Evolutionary conservation across 2,329 filamentous ascomycete species (phyloP).

Genomic region (Talaromyces atroroseus): DNA sequence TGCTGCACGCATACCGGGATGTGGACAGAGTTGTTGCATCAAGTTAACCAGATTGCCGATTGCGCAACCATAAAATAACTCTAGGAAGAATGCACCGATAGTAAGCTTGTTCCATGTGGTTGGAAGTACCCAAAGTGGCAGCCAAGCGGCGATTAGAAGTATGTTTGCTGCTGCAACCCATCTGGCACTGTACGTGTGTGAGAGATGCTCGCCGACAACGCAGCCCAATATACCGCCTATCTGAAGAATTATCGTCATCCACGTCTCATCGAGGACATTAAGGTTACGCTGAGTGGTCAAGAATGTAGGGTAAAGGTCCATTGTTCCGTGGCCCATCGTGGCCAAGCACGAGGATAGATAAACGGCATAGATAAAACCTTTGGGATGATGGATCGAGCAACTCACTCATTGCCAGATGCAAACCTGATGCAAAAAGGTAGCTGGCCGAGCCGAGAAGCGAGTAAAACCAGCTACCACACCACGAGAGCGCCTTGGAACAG

Average conservation of each 20-base stretch:
- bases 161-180: slow-evolving; percentile 4
- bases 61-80: slow-evolving; percentile 10
- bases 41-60: slow-evolving; percentile 9
- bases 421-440: slow-evolving; percentile 5
- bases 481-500: neutral
- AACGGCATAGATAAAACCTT: slow-evolving; percentile 1
- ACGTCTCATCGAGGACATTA: neutral
- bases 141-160: neutral
- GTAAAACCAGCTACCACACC: slow-evolving; percentile 7
- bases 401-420: slow-evolving; percentile 11
- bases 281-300: neutral
- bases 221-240: slow-evolving; percentile 3
- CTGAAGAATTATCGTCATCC: slow-evolving; percentile 2
- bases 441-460: slow-evolving; percentile 3
- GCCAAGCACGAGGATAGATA: slow-evolving; percentile 1
- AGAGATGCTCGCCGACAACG: neutral
- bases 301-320: slow-evolving; percentile 8
- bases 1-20: slow-evolving; percentile 9
- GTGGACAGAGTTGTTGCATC: slow-evolving; percentile 9
- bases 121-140: slow-evolving; percentile 6
- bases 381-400: neutral
- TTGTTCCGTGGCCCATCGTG: slow-evolving; percentile 9
- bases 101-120: slow-evolving; percentile 2
- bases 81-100: slow-evolving; percentile 9
- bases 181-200: slow-evolving; percentile 2